phyloP scores from a whole-genome alignment of 2,329 filamentous ascomycete genomes.

The Septoria petroselini region DNA sequence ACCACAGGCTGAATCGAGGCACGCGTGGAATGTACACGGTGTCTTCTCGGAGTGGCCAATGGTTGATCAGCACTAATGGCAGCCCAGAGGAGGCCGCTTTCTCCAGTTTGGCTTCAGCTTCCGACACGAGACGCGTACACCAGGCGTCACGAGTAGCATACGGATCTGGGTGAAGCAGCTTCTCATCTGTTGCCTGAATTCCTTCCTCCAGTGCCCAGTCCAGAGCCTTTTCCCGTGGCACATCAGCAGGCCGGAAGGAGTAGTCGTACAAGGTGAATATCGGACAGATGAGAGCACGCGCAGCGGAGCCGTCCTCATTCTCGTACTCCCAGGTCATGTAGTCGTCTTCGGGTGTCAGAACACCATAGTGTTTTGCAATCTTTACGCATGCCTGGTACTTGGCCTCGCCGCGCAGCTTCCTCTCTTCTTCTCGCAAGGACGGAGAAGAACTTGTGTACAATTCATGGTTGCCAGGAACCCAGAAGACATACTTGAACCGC shows the following conservation, averaged over 20 bases:
- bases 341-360: constrained; percentile 57
- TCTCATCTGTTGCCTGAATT: constrained; percentile 48
- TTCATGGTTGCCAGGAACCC: constrained; percentile 59
- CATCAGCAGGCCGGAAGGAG: constrained; percentile 52
- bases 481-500: constrained; percentile 50
- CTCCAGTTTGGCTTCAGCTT: constrained; percentile 43
- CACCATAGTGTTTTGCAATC: constrained; percentile 52
- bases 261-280: constrained; percentile 62
- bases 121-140: constrained; percentile 44
- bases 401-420: constrained; percentile 47
- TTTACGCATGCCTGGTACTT: constrained; percentile 57
- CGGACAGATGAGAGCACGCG: constrained; percentile 51
- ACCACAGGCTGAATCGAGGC: constrained; percentile 48
- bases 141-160: constrained; percentile 46
- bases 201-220: constrained; percentile 47
- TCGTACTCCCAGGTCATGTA: constrained; percentile 49
- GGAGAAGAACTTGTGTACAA: constrained; percentile 52
- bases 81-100: constrained; percentile 32
- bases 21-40: constrained; percentile 44
- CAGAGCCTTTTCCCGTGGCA: constrained; percentile 49
- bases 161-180: constrained; percentile 46
- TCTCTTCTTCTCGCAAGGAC: constrained; percentile 33
- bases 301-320: constrained; percentile 46
- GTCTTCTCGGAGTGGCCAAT: constrained; percentile 49
- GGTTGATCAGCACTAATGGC: constrained; percentile 45